These are phyloP conservation scores for Suillus luteus DNA, from an alignment of 768 basidiomycete genomes.

Conservation along the genomic window DNA sequence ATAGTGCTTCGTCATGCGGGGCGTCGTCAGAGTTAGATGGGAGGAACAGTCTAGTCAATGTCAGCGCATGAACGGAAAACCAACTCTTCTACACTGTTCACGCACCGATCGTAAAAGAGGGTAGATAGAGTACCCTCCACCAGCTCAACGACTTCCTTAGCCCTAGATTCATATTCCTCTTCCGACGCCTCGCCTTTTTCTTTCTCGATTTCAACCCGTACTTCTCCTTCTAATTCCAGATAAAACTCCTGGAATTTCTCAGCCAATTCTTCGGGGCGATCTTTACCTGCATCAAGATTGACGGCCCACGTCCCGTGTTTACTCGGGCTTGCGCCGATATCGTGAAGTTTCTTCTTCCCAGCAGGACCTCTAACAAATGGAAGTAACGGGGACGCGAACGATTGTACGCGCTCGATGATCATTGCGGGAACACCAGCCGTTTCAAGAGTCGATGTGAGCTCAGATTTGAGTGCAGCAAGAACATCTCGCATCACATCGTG, in stretches of 20 bases:
- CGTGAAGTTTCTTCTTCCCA: slow-evolving; percentile 35
- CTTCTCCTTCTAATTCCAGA: slow-evolving; percentile 61
- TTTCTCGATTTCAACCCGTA: slow-evolving; percentile 38
- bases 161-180: slow-evolving; percentile 42
- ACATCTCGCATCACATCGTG: slow-evolving; percentile 57
- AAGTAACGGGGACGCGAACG: slow-evolving; percentile 54
- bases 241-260: slow-evolving; percentile 75
- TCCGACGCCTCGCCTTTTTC: slow-evolving; percentile 21
- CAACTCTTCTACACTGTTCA: slow-evolving; percentile 9
- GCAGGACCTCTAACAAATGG: slow-evolving; percentile 51
- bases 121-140: slow-evolving; percentile 74
- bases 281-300: slow-evolving; percentile 38
- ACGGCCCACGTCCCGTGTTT: slow-evolving; percentile 38
- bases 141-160: slow-evolving; percentile 64
- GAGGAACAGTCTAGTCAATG: slow-evolving; percentile 64
- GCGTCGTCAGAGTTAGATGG: slow-evolving; percentile 75
- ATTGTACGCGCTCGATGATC: slow-evolving; percentile 60
- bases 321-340: slow-evolving; percentile 27
- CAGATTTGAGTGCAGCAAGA: slow-evolving; percentile 52
- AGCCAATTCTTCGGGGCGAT: slow-evolving; percentile 53
- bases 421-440: slow-evolving; percentile 47
- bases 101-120: slow-evolving; percentile 83
- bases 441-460: slow-evolving; percentile 51
- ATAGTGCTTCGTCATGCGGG: slow-evolving; percentile 87
- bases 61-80: slow-evolving; percentile 7